These are phyloP conservation scores for Aspergillus carlsbadensis DNA, from an alignment of 495 filamentous ascomycete genomes.

Conservation along the genomic window DNA sequence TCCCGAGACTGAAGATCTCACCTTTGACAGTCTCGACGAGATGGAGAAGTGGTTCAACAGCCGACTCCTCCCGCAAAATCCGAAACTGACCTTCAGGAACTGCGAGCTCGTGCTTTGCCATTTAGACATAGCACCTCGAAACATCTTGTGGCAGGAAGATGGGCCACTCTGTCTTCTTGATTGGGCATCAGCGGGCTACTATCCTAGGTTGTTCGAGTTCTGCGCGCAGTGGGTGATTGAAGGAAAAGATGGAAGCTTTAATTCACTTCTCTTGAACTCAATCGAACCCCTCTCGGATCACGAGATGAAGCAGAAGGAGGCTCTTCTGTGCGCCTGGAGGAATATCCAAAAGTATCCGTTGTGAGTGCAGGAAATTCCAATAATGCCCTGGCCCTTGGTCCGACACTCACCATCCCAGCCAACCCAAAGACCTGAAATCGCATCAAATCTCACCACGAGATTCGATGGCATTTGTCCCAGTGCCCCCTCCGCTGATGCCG, in stretches of 20 bases:
- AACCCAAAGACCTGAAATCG: not conserved
- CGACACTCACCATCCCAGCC: not conserved
- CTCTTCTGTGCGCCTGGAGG: conserved; percentile 16
- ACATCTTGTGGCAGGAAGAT: conserved; percentile 27
- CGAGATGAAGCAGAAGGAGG: conserved; percentile 18
- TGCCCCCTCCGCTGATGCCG: not conserved
- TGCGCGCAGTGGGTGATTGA: conserved; percentile 26
- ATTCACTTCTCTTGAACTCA: conserved; percentile 20
- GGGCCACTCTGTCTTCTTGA: conserved; percentile 25
- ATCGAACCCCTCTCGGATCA: conserved; percentile 19
- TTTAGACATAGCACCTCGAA: conserved; percentile 26
- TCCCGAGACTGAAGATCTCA: conserved; percentile 18
- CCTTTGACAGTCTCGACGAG: conserved; percentile 16
- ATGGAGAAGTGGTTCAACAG: conserved; percentile 29
- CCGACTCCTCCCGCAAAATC: conserved; percentile 17
- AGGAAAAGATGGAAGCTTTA: conserved; percentile 26
- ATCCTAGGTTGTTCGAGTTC: conserved; percentile 29
- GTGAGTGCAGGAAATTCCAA: conserved; percentile 18
- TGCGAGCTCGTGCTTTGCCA: conserved; percentile 26
- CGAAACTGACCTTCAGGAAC: conserved; percentile 14
- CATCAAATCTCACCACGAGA: not conserved
- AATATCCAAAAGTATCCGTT: conserved; percentile 27
- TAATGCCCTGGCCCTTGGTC: not conserved
- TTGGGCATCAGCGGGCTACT: conserved; percentile 30
- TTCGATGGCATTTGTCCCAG: not conserved